Conservation (phyloP, 352 stramenopile genomes). For the Phytophthora pseudosyringae region DNA sequence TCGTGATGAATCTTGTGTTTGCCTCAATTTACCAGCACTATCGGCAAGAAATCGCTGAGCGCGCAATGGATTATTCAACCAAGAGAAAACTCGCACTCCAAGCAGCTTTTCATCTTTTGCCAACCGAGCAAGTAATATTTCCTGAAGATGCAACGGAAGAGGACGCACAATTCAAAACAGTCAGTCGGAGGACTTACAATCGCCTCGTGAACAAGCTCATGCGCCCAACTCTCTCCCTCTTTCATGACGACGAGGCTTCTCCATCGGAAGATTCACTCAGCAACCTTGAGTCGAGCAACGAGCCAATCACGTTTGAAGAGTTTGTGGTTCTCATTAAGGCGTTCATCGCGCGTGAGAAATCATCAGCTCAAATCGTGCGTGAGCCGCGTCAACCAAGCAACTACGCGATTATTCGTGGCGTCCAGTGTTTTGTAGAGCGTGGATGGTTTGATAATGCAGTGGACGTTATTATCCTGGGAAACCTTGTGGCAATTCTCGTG, state of each 20-base stretch:
- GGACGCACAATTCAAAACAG: background rate
- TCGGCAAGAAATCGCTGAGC: background rate
- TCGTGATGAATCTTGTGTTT: constrained; percentile 3
- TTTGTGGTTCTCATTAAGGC: constrained; percentile 1
- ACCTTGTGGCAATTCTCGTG: background rate
- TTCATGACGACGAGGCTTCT: background rate
- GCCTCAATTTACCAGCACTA: constrained; percentile 1
- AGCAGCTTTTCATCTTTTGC: background rate
- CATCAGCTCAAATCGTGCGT: background rate
- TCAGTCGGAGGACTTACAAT: background rate
- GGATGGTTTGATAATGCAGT: constrained; percentile 1
- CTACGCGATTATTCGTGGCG: background rate
- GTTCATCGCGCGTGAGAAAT: background rate
- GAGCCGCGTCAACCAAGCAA: background rate
- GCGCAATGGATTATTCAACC: constrained; percentile 1
- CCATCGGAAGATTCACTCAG: background rate
- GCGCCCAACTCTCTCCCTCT: background rate
- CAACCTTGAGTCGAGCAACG: background rate
- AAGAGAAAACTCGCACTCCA: background rate
- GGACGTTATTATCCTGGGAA: background rate
- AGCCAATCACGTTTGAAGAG: background rate
- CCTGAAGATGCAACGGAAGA: background rate
- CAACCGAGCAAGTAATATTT: background rate
- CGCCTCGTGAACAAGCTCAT: constrained; percentile 2
- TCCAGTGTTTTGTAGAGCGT: background rate